A percentile compares a stretch with the other conserved stretches of the same genome.
phyloP scores from a whole-genome alignment of 805 yeast genomes.

The Candida nanaspora region DNA sequence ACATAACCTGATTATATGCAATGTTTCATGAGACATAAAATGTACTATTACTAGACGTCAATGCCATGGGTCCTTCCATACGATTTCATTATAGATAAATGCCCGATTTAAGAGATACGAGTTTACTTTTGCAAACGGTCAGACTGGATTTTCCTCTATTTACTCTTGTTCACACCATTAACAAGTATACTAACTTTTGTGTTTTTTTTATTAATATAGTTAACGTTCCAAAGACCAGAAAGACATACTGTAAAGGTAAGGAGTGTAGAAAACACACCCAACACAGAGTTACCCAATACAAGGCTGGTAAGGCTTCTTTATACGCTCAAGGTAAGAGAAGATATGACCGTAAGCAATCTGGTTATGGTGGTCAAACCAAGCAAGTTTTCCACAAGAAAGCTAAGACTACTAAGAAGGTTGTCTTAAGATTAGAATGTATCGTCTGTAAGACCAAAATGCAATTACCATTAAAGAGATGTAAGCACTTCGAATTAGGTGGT shows the following conservation, averaged over 20 bases:
- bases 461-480: conserved; percentile 97
- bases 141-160: neutral
- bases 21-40: too few relatives aligned
- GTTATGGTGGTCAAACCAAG: conserved; percentile 99
- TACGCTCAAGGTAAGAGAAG: conserved; percentile 99
- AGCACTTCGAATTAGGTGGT: conserved; percentile 99
- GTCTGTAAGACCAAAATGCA: conserved; percentile 98
- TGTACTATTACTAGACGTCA: too few relatives aligned
- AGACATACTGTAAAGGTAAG: conserved; percentile 99
- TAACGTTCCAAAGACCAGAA: conserved; percentile 99
- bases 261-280: conserved; percentile 99
- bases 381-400: conserved; percentile 99
- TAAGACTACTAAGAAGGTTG: conserved; percentile 99
- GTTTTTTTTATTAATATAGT: conserved; percentile 40
- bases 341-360: conserved; percentile 99
- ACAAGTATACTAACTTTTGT: conserved; percentile 6
- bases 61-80: too few relatives aligned
- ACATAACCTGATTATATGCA: too few relatives aligned
- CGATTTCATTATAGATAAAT: too few relatives aligned
- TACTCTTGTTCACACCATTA: neutral
- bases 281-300: conserved; percentile 99
- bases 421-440: conserved; percentile 98
- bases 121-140: too few relatives aligned
- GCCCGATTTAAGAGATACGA: too few relatives aligned
- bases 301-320: conserved; percentile 99